phyloP scores from a whole-genome alignment of 208 protist genomes.

The Crithidia mellificae region DNA sequence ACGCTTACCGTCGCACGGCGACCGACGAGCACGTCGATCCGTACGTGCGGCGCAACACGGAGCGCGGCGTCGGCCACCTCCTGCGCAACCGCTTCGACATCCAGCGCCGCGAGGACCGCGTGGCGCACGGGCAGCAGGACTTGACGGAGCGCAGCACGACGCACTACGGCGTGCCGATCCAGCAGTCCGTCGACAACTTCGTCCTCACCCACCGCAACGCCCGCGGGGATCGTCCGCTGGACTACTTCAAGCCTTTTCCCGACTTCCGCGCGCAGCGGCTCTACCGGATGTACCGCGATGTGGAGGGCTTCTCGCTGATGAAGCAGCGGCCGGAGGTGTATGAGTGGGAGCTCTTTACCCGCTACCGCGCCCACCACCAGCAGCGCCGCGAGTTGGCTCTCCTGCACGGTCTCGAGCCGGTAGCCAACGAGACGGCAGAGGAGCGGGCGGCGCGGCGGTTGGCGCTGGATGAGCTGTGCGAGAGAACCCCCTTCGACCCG shows the following conservation, averaged over 20 bases:
- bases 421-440: conserved; percentile 79
- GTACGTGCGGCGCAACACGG: conserved; percentile 67
- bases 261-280: conserved; percentile 76
- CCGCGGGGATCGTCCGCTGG: conserved; percentile 79
- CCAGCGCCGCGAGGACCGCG: conserved; percentile 68
- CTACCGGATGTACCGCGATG: conserved; percentile 81
- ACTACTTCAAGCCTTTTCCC: conserved; percentile 90
- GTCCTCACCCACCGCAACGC: conserved; percentile 85
- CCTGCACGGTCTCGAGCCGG: conserved; percentile 83
- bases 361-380: conserved; percentile 88
- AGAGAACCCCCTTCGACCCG: conserved; percentile 79
- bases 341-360: conserved; percentile 91
- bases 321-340: conserved; percentile 80
- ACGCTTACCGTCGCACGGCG: conserved; percentile 70
- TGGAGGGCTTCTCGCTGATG: conserved; percentile 87
- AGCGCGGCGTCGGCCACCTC: conserved; percentile 75
- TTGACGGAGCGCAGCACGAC: conserved; percentile 76
- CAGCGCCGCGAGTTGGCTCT: conserved; percentile 84
- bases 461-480: conserved; percentile 81
- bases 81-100: conserved; percentile 85
- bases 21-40: conserved; percentile 83
- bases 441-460: conserved; percentile 72
- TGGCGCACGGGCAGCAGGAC: conserved; percentile 66
- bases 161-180: conserved; percentile 78
- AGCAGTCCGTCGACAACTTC: conserved; percentile 83